Percentiles rank a stretch among this genome's conserved stretches.
Evolutionary conservation across 306 rosid species (phyloP).

Genomic region (Cajanus cajan): DNA sequence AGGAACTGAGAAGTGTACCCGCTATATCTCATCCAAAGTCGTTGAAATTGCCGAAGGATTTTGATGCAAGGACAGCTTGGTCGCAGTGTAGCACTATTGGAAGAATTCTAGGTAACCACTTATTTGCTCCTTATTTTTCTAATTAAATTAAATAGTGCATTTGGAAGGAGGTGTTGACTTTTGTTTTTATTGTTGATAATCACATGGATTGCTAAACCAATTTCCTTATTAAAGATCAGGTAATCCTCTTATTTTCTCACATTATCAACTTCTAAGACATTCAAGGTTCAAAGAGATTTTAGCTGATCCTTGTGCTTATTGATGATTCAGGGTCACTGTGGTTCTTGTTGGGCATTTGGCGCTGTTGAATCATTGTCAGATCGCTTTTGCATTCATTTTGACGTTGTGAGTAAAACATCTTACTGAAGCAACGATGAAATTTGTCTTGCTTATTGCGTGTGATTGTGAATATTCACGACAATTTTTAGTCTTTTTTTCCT

Average conservation of each 20-base stretch:
- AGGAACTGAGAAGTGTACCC: slow-evolving; percentile 50
- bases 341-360: slow-evolving; percentile 99
- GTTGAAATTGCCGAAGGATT: slow-evolving; percentile 60
- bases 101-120: slow-evolving; percentile 65
- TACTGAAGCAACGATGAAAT: not conserved
- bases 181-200: slow-evolving; percentile 33
- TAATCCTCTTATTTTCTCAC: slow-evolving; percentile 26
- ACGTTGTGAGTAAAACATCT: slow-evolving; percentile 45
- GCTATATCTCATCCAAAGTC: slow-evolving; percentile 61
- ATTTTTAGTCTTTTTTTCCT: not conserved
- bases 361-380: slow-evolving; percentile 91
- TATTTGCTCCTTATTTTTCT: slow-evolving; percentile 2
- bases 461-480: not conserved
- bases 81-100: slow-evolving; percentile 74
- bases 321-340: slow-evolving; percentile 88
- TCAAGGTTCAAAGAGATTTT: slow-evolving; percentile 11
- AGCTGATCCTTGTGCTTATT: slow-evolving; percentile 27
- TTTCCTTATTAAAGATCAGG: slow-evolving; percentile 73
- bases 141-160: not conserved
- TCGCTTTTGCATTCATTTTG: slow-evolving; percentile 84
- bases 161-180: slow-evolving; percentile 39
- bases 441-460: slow-evolving; percentile 14
- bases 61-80: slow-evolving; percentile 96
- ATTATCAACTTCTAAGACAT: not conserved
- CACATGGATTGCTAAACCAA: slow-evolving; percentile 41